phyloP scores from a whole-genome alignment of 495 filamentous ascomycete genomes.

The Aspergillus indologenus region DNA sequence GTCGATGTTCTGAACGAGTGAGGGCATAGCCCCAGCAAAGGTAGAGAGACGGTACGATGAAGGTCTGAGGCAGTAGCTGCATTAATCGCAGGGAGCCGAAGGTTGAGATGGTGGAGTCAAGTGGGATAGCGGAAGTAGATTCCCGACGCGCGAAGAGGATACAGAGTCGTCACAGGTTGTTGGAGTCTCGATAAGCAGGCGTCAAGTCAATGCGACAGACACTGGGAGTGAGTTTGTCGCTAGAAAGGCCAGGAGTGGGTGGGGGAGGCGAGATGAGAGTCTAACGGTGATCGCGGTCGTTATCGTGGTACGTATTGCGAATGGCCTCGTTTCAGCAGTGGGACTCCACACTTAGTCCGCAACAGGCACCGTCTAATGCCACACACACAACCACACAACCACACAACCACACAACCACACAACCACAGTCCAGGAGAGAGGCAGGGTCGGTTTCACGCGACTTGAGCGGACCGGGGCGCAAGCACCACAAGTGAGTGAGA shows the following conservation, averaged over 20 bases:
- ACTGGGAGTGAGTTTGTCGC: neutral
- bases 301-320: constrained; percentile 23
- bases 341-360: constrained; percentile 20
- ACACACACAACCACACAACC: neutral
- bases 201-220: neutral
- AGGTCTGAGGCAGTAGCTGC: constrained; percentile 38
- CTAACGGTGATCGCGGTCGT: constrained; percentile 22
- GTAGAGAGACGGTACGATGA: constrained; percentile 20
- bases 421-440: neutral
- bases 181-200: neutral
- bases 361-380: constrained; percentile 8
- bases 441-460: constrained; percentile 15
- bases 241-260: neutral
- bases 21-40: constrained; percentile 36
- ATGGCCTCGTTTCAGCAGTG: constrained; percentile 17
- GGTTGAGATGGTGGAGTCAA: constrained; percentile 23
- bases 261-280: constrained; percentile 29
- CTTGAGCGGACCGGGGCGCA: neutral
- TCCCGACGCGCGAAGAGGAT: neutral
- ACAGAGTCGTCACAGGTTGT: neutral
- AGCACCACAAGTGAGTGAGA: neutral
- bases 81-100: constrained; percentile 32
- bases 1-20: constrained; percentile 57
- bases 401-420: no score
- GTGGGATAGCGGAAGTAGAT: neutral